These are phyloP conservation scores for Ascosphaera acerosa DNA, from an alignment of 2,329 filamentous ascomycete species.

Conservation along the genomic window DNA sequence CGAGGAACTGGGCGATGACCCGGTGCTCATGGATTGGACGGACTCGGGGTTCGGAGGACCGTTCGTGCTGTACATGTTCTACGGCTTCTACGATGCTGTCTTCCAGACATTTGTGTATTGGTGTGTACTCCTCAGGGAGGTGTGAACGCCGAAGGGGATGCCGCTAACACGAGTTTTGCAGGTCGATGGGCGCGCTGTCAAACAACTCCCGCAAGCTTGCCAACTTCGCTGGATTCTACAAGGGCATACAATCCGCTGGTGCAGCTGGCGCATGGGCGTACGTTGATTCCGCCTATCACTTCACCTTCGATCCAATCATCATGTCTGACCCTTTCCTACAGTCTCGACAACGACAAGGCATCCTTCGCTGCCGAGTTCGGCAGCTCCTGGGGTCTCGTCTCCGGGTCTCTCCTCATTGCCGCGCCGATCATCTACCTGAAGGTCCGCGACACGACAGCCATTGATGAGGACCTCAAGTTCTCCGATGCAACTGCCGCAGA, in stretches of 20 bases:
- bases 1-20: conserved; percentile 8
- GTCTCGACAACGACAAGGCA: conserved; percentile 33
- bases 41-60: conserved; percentile 44
- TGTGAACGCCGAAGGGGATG: no score
- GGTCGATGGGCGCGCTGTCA: conserved; percentile 77
- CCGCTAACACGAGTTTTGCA: conserved; percentile 10
- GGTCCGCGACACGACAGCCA: conserved; percentile 53
- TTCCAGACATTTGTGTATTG: conserved; percentile 88
- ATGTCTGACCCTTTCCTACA: background rate
- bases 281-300: conserved; percentile 5
- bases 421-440: conserved; percentile 53
- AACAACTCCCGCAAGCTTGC: conserved; percentile 83
- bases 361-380: conserved; percentile 50
- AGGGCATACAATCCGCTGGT: conserved; percentile 71
- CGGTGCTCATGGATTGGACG: conserved; percentile 10
- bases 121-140: conserved; percentile 25
- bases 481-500: conserved; percentile 61
- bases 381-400: conserved; percentile 50
- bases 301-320: background rate
- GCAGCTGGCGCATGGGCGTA: conserved; percentile 32
- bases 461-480: conserved; percentile 65
- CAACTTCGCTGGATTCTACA: conserved; percentile 81
- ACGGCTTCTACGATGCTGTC: conserved; percentile 66
- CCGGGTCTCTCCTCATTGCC: conserved; percentile 48
- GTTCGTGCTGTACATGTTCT: conserved; percentile 78